Base-by-base conservation (phyloP, 108 stramenopile genomes). In the Nitzschia palea region DNA sequence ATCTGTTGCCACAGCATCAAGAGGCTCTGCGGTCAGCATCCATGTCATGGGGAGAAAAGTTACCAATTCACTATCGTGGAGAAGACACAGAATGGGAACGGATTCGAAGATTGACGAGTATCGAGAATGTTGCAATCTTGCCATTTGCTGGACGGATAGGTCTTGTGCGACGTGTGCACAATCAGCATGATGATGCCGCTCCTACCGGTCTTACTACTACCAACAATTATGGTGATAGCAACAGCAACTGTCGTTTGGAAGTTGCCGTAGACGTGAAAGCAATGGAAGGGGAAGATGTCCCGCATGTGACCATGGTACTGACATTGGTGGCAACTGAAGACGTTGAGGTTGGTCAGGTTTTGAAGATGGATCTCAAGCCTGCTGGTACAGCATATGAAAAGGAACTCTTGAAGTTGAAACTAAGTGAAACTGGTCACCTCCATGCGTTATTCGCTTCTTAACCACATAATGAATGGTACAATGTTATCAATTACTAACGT, bases 141-240 rank as follows among this genome's bases (percentile, higher is more conserved):
- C 79, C 74, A n/a, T 70, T 58, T 30, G 60, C 79, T 10, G 79
- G 79, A 32, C 52, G 57, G 18, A 80, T 80, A 55, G 79, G 64
- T 14, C 22, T 71, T 35, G 61, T 80, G 4, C 62, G 72, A 25
- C 37, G 74, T 4, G 73, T 75, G 15, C 74, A 70, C 10, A 33
- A 26, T 32, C n/a, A n/a, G n/a, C n/a, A n/a, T n/a, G n/a, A n/a
- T n/a, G n/a, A n/a, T n/a, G n/a, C n/a, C n/a, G 10, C 6, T 17
- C n/a, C n/a, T n/a, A 54, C 28, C 1, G 55, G 22, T 17, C n/a
- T n/a, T n/a, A n/a, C n/a, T n/a, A n/a, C n/a, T n/a, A n/a, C n/a
- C n/a, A n/a, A n/a, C n/a, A n/a, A n/a, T n/a, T n/a, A n/a, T n/a
- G n/a, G n/a, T n/a, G n/a, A n/a, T n/a, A n/a, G n/a, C n/a, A 18